Evolutionary conservation across 331 rosid species (phyloP).

Genomic region (Spiraea crenata): DNA sequence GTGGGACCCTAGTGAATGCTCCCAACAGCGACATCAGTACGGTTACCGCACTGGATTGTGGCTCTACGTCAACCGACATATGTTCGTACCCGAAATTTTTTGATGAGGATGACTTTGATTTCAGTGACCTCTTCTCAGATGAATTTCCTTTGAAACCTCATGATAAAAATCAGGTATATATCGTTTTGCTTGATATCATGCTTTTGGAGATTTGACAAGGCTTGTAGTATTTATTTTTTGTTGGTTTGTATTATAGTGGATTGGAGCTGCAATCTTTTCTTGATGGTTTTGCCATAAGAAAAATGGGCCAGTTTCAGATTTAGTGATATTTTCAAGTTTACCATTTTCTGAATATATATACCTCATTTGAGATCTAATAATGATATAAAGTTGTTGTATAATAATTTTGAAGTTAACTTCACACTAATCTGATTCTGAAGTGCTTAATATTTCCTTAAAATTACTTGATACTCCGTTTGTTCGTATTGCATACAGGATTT

Average conservation of each 20-base stretch:
- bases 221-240: neutral
- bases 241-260: neutral
- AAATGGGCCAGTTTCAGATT: too few relatives aligned
- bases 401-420: too few relatives aligned
- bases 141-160: neutral
- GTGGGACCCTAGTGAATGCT: neutral
- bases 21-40: neutral
- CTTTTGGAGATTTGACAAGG: too few relatives aligned
- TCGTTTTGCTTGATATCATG: too few relatives aligned
- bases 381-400: too few relatives aligned
- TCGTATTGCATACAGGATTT: constrained; percentile 1
- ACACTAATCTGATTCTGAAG: too few relatives aligned
- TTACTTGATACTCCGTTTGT: neutral
- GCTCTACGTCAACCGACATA: neutral
- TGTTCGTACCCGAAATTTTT: neutral
- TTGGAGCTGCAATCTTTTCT: too few relatives aligned
- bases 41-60: neutral
- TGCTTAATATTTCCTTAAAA: neutral
- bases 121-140: neutral
- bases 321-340: too few relatives aligned
- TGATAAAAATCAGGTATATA: neutral
- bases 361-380: too few relatives aligned
- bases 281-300: too few relatives aligned
- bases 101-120: neutral
- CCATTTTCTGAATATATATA: too few relatives aligned